Evolutionary conservation across 805 yeast genomes (phyloP).

Genomic region (Candida coquimbonensis): DNA sequence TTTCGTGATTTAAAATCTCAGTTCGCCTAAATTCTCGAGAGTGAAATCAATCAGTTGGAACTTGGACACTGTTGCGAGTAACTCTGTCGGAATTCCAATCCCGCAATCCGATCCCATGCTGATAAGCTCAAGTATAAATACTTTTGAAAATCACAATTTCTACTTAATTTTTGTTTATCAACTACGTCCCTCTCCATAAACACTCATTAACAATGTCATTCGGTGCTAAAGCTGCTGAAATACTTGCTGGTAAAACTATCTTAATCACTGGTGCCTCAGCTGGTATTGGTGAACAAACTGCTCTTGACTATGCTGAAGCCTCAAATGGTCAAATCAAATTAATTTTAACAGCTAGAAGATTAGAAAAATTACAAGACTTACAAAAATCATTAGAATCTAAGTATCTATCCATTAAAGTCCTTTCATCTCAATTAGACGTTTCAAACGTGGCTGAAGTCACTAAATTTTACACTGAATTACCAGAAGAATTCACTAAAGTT

Average conservation of each 20-base stretch:
- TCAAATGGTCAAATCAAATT: constrained; percentile 65
- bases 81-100: too few relatives aligned
- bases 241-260: constrained; percentile 72
- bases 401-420: constrained; percentile 41
- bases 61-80: too few relatives aligned
- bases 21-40: too few relatives aligned
- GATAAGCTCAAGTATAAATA: not conserved
- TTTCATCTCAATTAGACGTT: constrained; percentile 48
- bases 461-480: constrained; percentile 45
- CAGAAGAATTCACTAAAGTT: constrained; percentile 50
- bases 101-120: not conserved
- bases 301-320: constrained; percentile 73
- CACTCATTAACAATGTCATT: constrained; percentile 43
- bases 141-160: not conserved
- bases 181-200: too few relatives aligned
- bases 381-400: constrained; percentile 37
- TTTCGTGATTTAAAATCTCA: too few relatives aligned
- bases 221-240: constrained; percentile 69
- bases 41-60: too few relatives aligned
- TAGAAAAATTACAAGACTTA: constrained; percentile 47
- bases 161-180: too few relatives aligned
- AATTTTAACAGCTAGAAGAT: constrained; percentile 73
- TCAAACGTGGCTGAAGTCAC: constrained; percentile 44
- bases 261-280: constrained; percentile 96
- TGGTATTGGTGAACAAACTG: constrained; percentile 93